Percentiles rank a stretch among this genome's conserved stretches.
phyloP scores from a whole-genome alignment of 352 stramenopile genomes.

The Plasmopara muralis region DNA sequence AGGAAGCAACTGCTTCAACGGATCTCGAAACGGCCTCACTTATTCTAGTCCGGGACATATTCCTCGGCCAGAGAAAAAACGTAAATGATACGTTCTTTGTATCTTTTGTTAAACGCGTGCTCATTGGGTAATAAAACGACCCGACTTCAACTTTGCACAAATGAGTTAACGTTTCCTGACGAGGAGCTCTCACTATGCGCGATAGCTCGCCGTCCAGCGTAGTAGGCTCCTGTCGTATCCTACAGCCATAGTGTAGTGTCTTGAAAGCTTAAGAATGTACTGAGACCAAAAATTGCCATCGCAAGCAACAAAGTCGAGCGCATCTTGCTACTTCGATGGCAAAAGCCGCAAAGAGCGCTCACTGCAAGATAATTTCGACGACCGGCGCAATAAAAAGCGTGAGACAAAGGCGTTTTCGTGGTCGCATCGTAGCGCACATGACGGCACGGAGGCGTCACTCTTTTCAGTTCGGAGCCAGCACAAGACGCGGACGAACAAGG shows the following conservation, averaged over 20 bases:
- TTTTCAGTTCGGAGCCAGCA: slow-evolving; percentile 21
- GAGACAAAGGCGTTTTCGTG: slow-evolving; percentile 16
- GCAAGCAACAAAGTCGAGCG: too few relatives aligned
- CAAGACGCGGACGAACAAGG: slow-evolving; percentile 3
- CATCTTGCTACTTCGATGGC: too few relatives aligned
- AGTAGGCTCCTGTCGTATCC: background rate
- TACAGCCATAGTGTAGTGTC: background rate
- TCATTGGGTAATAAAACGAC: background rate
- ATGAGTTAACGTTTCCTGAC: background rate
- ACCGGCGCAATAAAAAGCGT: slow-evolving; percentile 11
- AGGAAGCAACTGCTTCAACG: background rate
- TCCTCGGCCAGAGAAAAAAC: background rate
- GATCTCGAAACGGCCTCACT: background rate
- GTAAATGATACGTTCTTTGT: background rate
- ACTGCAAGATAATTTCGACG: slow-evolving; percentile 9
- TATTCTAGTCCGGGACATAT: background rate
- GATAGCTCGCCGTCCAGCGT: background rate
- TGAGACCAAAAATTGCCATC: background rate
- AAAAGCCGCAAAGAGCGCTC: too few relatives aligned
- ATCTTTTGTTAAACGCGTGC: background rate
- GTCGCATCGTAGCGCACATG: slow-evolving; percentile 21
- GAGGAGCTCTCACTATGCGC: background rate
- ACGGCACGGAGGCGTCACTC: slow-evolving; percentile 12
- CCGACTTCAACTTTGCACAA: background rate
- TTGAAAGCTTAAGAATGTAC: background rate